Base-by-base conservation (phyloP, 148 eudicot species). In the Rhododendron henanense region DNA sequence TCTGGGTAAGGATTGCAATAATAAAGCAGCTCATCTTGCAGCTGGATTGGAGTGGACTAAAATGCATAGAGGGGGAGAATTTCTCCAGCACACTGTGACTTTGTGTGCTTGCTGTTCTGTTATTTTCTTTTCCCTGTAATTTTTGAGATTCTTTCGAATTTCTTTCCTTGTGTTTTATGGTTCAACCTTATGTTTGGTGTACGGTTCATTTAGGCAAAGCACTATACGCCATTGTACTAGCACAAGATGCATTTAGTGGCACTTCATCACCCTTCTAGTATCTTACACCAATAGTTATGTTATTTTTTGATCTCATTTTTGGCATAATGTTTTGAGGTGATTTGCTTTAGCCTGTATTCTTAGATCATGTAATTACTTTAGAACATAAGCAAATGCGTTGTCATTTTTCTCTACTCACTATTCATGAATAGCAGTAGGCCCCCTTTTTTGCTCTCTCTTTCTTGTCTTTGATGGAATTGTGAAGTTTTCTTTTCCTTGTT, bases 401-500 rank as follows among this genome's bases (percentile, higher is more conserved):
- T 10, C 14, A 14, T 16, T 35, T 55, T 57, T 39, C n/a, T 57
- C 10, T 61, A 9, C 6, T 39, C 10, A 37, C 45, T 77, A 14
- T 73, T 45, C 67, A 39, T 82, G 75, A 41, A 6, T 39, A 59
- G 41, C n/a, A 0, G 39, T 19, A 28, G 3, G 9, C 48, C 65
- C 51, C 53, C 3, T 25, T 13, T 47, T 51, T 79, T 48, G 25
- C 44, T 37, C 35, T 71, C 44, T 80, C 86, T 87, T 50, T 45
- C 79, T 50, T 82, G 31, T 51, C 48, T 84, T 18, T 80, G 57
- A 63, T 81, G 61, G 88, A 63, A 85, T 81, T 61, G 15, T 76
- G 47, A 75, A 35, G 57, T 63, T 28, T 78, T 65, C 76, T 81
- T 57, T 81, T 81, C 47, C 76, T 87, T 85, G 78, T 90, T 88